Conservation (phyloP, 345 rosid genomes). For the Eucalyptus tenuipes region DNA sequence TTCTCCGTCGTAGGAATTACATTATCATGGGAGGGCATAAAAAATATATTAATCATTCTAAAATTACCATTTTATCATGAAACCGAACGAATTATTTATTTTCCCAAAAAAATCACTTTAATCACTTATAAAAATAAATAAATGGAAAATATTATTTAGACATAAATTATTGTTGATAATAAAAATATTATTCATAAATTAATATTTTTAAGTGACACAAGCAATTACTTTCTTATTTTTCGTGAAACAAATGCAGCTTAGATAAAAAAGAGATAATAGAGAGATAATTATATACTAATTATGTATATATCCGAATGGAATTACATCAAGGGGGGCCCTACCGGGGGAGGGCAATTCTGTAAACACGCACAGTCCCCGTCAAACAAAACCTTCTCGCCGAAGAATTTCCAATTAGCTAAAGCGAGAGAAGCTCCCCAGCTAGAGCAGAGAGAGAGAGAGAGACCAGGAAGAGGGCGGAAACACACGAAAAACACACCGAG, state of each 20-base stretch:
- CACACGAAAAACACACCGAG: neutral
- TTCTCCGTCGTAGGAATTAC: neutral
- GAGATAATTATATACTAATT: too few relatives aligned
- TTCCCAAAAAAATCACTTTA: too few relatives aligned
- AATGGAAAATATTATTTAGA: too few relatives aligned
- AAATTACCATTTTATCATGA: neutral
- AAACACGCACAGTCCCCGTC: neutral
- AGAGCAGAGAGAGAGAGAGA: neutral
- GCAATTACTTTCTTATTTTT: too few relatives aligned
- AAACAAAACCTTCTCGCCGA: neutral
- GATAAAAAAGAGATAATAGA: neutral
- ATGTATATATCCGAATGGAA: neutral
- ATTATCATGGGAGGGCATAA: neutral
- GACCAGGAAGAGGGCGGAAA: neutral
- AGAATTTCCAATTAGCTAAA: neutral
- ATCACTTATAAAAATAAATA: too few relatives aligned
- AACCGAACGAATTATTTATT: accelerated
- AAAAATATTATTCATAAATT: too few relatives aligned
- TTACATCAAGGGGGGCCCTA: neutral
- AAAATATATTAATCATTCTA: neutral
- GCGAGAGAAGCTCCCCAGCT: neutral
- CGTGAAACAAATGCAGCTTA: accelerated
- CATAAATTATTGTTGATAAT: too few relatives aligned
- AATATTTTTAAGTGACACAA: neutral
- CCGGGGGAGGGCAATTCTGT: neutral